phyloP scores from a whole-genome alignment of 192 early-diverging fungal species.

The Pilaira anomala region DNA sequence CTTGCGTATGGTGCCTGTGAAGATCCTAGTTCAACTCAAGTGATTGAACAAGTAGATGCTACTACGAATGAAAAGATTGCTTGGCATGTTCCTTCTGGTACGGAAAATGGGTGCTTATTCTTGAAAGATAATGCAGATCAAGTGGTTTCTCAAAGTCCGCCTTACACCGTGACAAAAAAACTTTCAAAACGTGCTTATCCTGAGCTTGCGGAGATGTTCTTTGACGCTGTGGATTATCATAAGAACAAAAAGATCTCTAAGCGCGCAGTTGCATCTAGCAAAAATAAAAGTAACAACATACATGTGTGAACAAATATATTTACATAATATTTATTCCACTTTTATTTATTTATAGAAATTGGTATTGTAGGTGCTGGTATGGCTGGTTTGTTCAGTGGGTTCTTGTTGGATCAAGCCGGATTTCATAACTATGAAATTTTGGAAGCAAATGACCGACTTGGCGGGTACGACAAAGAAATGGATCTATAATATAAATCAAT shows the following conservation, averaged over 20 bases:
- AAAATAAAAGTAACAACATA: conserved; percentile 23
- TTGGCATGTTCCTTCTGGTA: conserved; percentile 14
- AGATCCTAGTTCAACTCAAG: background rate
- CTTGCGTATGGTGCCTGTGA: too few relatives aligned
- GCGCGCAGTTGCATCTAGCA: background rate
- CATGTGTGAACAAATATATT: background rate
- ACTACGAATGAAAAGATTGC: conserved; percentile 1
- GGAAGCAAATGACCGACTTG: conserved; percentile 27
- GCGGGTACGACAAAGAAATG: conserved; percentile 14
- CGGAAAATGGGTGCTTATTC: background rate
- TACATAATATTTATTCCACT: too few relatives aligned
- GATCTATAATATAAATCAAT: background rate
- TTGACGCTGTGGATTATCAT: conserved; percentile 20
- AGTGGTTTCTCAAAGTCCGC: conserved; percentile 12
- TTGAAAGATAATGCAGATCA: conserved; percentile 6
- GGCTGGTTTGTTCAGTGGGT: conserved; percentile 29
- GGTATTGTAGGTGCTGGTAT: conserved; percentile 33
- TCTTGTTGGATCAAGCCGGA: conserved; percentile 27
- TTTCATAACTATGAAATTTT: conserved; percentile 28
- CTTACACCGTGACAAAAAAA: background rate
- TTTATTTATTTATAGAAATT: conserved; percentile 24
- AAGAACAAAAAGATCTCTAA: conserved; percentile 10
- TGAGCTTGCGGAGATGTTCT: conserved; percentile 17
- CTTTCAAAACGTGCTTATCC: conserved; percentile 18
- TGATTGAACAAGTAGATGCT: conserved; percentile 3